Base-by-base conservation (phyloP, 2,329 filamentous ascomycete genomes). In the Xylaria sp. region DNA sequence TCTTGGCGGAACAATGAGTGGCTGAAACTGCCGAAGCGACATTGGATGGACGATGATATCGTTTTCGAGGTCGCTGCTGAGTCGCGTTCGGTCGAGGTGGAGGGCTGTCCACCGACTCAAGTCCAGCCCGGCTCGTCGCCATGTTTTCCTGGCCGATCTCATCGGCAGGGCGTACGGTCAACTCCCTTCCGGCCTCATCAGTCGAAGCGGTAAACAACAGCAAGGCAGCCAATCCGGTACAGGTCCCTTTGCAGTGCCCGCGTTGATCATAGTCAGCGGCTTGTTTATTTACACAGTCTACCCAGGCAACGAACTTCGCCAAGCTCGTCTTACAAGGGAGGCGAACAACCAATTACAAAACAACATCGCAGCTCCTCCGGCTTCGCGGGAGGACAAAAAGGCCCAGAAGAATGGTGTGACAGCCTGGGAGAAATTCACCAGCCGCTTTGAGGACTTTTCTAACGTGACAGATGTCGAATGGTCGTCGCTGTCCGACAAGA, bases 381-480 rank as follows among this genome's bases (percentile, higher is more conserved):
- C 59, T 55, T 46, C 51, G 11, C 52, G 58, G 37, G 53, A 67
- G 50, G 59, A 55, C 35, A 49, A 61, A 16, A 39, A 67, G 16
- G 16, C 51, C 7, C 52, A 57, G 37, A 11, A 55, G 8, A 63
- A 23, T 23, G 23, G 72, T 35, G 60, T 66, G 16, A 67, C 74
- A 6, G 80, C 81, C 5, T 84, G 81, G 81, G 68, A 73, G 52
- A 72, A 73, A 49, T 83, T 84, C 61, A 70, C 78, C 1, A 73
- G 70, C 16, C 73, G 74, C 18, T 79, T 84, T 60, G 78, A 80
- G 65, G 74, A 78, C 18, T 80, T 91, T 55, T 81, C 84, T 11
- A 71, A 79, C 11, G 71, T 80, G 2, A 78, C 80, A 18, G 80
- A 83, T 65, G 74, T 82, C 2, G 80, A 87, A 68, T 86, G 83